A percentile compares a stretch with the other conserved stretches of the same genome.
Evolutionary conservation across 306 rosid species (phyloP).

Genomic region (Fragaria nilgerrensis): DNA sequence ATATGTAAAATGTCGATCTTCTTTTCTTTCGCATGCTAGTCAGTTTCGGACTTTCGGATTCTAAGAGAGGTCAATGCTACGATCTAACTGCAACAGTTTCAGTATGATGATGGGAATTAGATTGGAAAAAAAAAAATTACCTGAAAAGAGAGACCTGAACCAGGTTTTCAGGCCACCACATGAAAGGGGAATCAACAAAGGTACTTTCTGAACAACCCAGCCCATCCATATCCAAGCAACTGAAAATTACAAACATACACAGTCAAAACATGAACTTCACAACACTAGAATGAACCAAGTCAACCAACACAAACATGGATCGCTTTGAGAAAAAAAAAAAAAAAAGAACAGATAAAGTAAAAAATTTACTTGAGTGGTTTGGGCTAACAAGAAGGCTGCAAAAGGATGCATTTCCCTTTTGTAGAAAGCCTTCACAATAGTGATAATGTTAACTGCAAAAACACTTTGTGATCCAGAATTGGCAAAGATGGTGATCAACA

Average conservation of each 20-base stretch:
- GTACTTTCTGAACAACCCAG: conserved; percentile 40
- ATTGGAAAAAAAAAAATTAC: neutral
- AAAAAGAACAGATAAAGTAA: neutral
- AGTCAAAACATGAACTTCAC: neutral
- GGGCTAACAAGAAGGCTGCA: conserved; percentile 32
- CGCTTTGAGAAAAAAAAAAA: neutral
- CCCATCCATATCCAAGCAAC: conserved; percentile 53
- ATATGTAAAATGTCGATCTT: too few species aligned
- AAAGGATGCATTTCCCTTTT: conserved; percentile 16
- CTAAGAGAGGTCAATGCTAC: neutral
- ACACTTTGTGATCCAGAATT: conserved; percentile 21
- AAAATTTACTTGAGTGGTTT: conserved; percentile 31
- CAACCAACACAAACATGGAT: neutral
- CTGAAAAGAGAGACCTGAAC: conserved; percentile 47
- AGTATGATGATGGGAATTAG: conserved; percentile 1
- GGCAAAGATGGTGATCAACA: conserved; percentile 39
- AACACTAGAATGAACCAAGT: neutral
- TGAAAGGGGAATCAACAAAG: conserved; percentile 44
- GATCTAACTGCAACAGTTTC: neutral
- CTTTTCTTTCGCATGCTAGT: neutral
- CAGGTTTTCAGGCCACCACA: conserved; percentile 48
- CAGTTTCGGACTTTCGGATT: neutral
- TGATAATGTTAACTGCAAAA: conserved; percentile 26
- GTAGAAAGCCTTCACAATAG: conserved; percentile 37
- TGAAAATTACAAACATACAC: neutral